phyloP scores from a whole-genome alignment of 306 rosid species.

The Abrus precatorius region DNA sequence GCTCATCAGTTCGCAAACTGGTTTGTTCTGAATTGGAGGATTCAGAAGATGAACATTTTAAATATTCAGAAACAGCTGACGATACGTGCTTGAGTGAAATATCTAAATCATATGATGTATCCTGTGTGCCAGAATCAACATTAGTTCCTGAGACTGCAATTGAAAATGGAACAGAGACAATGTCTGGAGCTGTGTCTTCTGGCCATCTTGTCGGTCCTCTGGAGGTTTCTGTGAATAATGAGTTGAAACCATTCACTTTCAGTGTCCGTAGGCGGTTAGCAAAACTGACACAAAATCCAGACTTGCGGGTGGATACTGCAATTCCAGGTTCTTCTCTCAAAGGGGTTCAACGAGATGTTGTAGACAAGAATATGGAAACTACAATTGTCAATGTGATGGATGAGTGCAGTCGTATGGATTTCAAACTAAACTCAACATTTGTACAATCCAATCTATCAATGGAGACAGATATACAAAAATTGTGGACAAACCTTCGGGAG shows the following conservation, averaged over 20 bases:
- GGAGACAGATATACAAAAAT: constrained; percentile 58
- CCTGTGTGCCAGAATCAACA: constrained; percentile 86
- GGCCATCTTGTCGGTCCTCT: constrained; percentile 49
- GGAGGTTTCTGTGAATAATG: constrained; percentile 61
- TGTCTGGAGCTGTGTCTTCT: constrained; percentile 61
- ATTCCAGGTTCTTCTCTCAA: constrained; percentile 52
- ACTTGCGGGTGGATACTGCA: constrained; percentile 50
- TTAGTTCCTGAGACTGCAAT: constrained; percentile 83
- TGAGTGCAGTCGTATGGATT: constrained; percentile 89
- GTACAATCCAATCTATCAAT: constrained; percentile 50
- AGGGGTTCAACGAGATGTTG: constrained; percentile 59
- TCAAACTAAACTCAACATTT: constrained; percentile 50
- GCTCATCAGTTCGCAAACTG: constrained; percentile 50
- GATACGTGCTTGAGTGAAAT: constrained; percentile 54
- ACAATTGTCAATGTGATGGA: constrained; percentile 72
- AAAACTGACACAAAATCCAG: constrained; percentile 46
- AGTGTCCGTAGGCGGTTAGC: constrained; percentile 41
- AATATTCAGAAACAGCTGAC: constrained; percentile 60
- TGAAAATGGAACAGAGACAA: constrained; percentile 58
- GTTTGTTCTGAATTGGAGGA: constrained; percentile 59
- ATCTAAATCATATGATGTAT: constrained; percentile 65
- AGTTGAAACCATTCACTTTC: constrained; percentile 45
- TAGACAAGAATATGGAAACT: constrained; percentile 58
- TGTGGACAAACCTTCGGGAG: constrained; percentile 74
- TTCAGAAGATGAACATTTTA: constrained; percentile 51